Conservation (phyloP, 2,329 filamentous ascomycete genomes). For the Chrysosporium keratinophilum region DNA sequence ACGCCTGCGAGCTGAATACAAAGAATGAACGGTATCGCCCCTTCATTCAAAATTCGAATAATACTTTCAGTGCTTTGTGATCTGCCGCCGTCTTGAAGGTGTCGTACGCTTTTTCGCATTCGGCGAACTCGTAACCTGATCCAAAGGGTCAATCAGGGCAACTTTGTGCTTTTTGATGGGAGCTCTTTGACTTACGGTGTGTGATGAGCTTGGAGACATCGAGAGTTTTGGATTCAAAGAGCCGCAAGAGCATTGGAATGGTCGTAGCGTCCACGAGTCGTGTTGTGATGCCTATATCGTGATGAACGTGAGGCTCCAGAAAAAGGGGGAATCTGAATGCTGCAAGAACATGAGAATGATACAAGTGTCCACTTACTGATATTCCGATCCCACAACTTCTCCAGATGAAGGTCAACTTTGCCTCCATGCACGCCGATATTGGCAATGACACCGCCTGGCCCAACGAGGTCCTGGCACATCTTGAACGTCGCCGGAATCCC, state of each 20-base stretch:
- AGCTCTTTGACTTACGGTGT: constrained; percentile 31
- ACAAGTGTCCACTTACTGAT: constrained; percentile 34
- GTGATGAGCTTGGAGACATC: constrained; percentile 38
- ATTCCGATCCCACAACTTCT: constrained; percentile 47
- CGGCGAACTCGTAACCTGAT: constrained; percentile 24
- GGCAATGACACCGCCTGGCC: constrained; percentile 44
- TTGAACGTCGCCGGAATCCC: constrained; percentile 46
- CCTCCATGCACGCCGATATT: constrained; percentile 51
- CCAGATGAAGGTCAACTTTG: constrained; percentile 44
- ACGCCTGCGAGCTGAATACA: no score
- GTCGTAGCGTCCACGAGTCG: constrained; percentile 41
- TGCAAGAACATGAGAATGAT: not conserved
- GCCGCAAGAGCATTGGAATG: constrained; percentile 42
- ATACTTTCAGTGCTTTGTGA: constrained; percentile 37
- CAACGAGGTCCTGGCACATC: constrained; percentile 45
- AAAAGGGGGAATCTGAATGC: not conserved
- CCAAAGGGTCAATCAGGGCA: not conserved
- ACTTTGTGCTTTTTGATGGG: not conserved
- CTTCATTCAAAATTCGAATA: constrained; percentile 26
- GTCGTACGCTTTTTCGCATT: constrained; percentile 38
- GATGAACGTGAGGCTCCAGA: not conserved
- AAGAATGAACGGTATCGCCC: no score
- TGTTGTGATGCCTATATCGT: constrained; percentile 37
- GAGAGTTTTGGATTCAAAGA: constrained; percentile 36
- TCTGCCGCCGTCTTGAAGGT: constrained; percentile 37